Conservation (phyloP, 2,329 filamentous ascomycete genomes). For the Ascochyta rabiei region DNA sequence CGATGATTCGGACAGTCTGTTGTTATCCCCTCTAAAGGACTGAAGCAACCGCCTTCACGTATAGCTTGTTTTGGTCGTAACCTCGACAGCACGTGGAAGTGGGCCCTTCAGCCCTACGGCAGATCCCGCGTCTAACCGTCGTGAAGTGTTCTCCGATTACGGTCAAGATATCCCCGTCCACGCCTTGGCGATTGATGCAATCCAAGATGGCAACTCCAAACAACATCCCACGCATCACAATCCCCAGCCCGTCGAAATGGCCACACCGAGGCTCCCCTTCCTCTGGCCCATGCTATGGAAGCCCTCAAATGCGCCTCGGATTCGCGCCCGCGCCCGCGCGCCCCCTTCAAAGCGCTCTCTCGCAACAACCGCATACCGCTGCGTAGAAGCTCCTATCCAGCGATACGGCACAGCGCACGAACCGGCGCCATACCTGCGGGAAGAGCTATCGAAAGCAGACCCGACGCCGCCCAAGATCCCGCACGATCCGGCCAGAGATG, state of each 20-base stretch:
- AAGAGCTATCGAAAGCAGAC: conserved; percentile 16
- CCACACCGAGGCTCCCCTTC: conserved; percentile 53
- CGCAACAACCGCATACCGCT: conserved; percentile 33
- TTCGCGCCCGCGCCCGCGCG: conserved; percentile 28
- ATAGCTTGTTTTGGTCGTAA: too few species aligned
- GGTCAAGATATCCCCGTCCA: conserved; percentile 16
- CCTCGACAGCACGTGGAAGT: conserved; percentile 7
- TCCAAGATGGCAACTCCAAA: conserved; percentile 8
- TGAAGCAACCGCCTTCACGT: too few species aligned
- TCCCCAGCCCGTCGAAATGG: conserved; percentile 39
- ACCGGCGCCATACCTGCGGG: conserved; percentile 48
- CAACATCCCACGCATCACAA: not conserved
- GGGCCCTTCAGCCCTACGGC: conserved; percentile 10
- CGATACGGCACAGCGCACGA: conserved; percentile 58
- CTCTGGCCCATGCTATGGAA: conserved; percentile 55
- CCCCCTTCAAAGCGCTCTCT: conserved; percentile 11
- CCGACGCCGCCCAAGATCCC: conserved; percentile 5
- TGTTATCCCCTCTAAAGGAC: too few species aligned
- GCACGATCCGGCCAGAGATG: conserved; percentile 22
- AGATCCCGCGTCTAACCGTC: conserved; percentile 14
- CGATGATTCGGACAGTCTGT: too few species aligned
- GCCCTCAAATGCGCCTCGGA: conserved; percentile 32
- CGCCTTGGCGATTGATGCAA: conserved; percentile 10
- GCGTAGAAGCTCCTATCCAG: conserved; percentile 42
- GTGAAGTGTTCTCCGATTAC: conserved; percentile 19